Base-by-base conservation (phyloP, 2,329 filamentous ascomycete species). In the Neodidymelliopsis sp. region DNA sequence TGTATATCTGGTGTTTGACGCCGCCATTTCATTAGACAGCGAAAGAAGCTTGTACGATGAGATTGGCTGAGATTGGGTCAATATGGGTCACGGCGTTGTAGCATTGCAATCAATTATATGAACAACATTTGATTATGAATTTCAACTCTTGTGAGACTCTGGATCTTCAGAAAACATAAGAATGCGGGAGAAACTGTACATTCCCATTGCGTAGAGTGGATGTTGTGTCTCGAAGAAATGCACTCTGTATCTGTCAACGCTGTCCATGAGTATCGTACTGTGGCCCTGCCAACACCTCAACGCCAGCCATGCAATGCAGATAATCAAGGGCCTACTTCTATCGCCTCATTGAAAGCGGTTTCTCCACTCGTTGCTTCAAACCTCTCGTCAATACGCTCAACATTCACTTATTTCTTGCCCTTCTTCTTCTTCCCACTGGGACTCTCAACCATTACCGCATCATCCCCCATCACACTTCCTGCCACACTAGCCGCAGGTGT, bases 361-460 rank as follows among this genome's bases (percentile, higher is more conserved):
- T 3, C 5, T 2, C 18, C 8, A 20, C 1, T 19, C 12, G 3
- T 4, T 12, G 12, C 2, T 11, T 27, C 22, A 4, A 25, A 8
- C 6, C 11, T 24, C 2, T 8, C 13, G 12, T 33, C 44, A 28
- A 16, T n/a, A n/a, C n/a, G n/a, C n/a, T 15, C 22, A 8, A 31
- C 42, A 10, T 36, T 46, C 28, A 37, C 15, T 74, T 70, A 85
- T 72, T 86, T 84, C 79, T 85, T 87, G 45, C 77, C 80, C 77
- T 85, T 87, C 79, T 85, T 85, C 84, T 79, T 60, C 75, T 67
- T 52, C 71, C 73, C 23, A 73, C 73, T 15, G 78, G 77, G 79
- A n/a, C 75, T 75, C 64, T 94, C 89, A 37, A 96, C 90, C 56
- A 95, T 76, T 18, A 96, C 89, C 13, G 85, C 84, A 68, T 92